Conservation (phyloP, 1,284 basidiomycete species). For the Pseudomicrostroma phylloplanum region DNA sequence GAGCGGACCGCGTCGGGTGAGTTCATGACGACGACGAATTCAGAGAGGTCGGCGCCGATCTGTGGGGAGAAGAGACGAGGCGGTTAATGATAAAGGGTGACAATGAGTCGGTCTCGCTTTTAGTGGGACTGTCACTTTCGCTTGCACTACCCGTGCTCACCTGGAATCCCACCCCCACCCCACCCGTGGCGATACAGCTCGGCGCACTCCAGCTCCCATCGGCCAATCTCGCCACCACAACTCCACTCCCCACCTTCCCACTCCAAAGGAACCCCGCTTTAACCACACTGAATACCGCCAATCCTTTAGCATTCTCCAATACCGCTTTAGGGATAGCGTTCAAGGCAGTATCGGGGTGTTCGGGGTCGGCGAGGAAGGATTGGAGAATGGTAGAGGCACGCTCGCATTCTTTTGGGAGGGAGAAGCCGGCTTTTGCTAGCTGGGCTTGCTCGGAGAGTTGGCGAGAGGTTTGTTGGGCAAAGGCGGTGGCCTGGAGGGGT, state of each 20-base stretch:
- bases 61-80: too few species aligned
- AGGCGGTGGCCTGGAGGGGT: slow-evolving; percentile 36
- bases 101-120: neutral
- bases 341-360: slow-evolving; percentile 78
- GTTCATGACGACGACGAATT: slow-evolving; percentile 80
- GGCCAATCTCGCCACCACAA: slow-evolving; percentile 87
- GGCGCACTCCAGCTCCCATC: slow-evolving; percentile 97
- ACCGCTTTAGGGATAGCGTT: slow-evolving; percentile 94
- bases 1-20: slow-evolving; percentile 90
- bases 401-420: slow-evolving; percentile 53
- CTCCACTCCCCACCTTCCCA: slow-evolving; percentile 86
- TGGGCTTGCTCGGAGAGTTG: slow-evolving; percentile 37
- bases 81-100: neutral
- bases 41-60: slow-evolving; percentile 62
- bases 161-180: slow-evolving; percentile 86
- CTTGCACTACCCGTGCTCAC: slow-evolving; percentile 57
- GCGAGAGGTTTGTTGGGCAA: slow-evolving; percentile 35
- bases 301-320: slow-evolving; percentile 72
- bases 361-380: slow-evolving; percentile 83
- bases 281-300: slow-evolving; percentile 90
- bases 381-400: slow-evolving; percentile 85
- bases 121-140: neutral
- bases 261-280: slow-evolving; percentile 84
- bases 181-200: slow-evolving; percentile 90
- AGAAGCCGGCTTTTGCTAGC: slow-evolving; percentile 42